Evolutionary conservation across 2,329 filamentous ascomycete species (phyloP).

Genomic region (Periconia digitata): DNA sequence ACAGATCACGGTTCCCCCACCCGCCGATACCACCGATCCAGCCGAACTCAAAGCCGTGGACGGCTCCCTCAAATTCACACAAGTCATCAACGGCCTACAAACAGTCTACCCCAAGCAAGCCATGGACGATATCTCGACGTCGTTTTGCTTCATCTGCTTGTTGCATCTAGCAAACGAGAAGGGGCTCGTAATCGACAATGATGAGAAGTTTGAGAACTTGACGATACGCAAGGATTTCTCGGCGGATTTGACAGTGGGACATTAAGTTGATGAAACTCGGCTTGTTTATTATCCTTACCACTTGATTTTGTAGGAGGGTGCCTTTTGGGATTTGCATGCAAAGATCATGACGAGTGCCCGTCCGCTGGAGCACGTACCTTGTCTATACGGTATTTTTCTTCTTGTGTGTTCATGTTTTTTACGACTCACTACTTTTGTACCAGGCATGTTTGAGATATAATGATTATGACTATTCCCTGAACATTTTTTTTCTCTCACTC

Average conservation of each 20-base stretch:
- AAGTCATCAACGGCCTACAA: constrained; percentile 87
- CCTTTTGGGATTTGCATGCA: too few species aligned
- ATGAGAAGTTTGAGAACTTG: constrained; percentile 54
- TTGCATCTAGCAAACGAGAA: constrained; percentile 93
- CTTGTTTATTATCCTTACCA: too few species aligned
- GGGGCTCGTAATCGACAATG: constrained; percentile 74
- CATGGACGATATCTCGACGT: constrained; percentile 94
- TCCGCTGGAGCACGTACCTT: too few species aligned
- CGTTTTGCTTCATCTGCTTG: constrained; percentile 87
- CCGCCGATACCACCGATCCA: constrained; percentile 20
- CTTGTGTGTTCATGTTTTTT: too few species aligned
- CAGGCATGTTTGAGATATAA: too few species aligned
- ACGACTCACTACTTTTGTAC: too few species aligned
- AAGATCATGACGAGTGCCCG: too few species aligned
- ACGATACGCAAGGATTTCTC: constrained; percentile 51
- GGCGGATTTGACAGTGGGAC: constrained; percentile 42
- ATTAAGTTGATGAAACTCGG: too few species aligned
- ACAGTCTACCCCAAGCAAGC: constrained; percentile 80
- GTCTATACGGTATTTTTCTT: too few species aligned
- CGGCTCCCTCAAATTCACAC: constrained; percentile 75
- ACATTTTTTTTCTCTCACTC: too few species aligned
- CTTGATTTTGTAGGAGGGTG: too few species aligned
- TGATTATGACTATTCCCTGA: too few species aligned
- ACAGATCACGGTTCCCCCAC: constrained; percentile 24
- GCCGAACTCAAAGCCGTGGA: constrained; percentile 48